phyloP scores from a whole-genome alignment of 1,139 yeast species.

The Geotrichum aggregatum region DNA sequence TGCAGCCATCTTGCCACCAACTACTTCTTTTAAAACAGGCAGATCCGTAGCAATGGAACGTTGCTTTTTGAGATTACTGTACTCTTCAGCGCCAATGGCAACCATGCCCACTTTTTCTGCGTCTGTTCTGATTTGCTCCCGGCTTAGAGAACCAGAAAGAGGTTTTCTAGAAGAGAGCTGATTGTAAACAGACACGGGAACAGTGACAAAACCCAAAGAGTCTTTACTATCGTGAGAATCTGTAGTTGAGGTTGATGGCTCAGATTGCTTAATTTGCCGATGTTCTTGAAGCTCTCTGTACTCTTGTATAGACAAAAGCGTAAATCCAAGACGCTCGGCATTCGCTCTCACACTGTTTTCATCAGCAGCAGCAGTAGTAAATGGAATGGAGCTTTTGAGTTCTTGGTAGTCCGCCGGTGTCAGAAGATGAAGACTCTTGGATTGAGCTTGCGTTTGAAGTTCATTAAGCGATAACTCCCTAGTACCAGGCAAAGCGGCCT shows the following conservation, averaged over 20 bases:
- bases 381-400: constrained; percentile 4
- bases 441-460: constrained; percentile 27
- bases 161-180: constrained; percentile 26
- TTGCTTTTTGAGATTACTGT: constrained; percentile 27
- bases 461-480: constrained; percentile 29
- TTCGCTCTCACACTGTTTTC: constrained; percentile 12
- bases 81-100: constrained; percentile 37
- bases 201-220: constrained; percentile 27
- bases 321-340: constrained; percentile 26
- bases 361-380: constrained; percentile 7
- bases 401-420: constrained; percentile 24
- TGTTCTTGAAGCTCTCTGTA: constrained; percentile 22
- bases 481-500: constrained; percentile 3
- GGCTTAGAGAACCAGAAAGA: constrained; percentile 16
- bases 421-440: constrained; percentile 18
- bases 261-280: not conserved
- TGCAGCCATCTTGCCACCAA: constrained; percentile 22
- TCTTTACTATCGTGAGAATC: not conserved
- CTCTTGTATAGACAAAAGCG: constrained; percentile 32
- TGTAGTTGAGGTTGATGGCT: not conserved
- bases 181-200: constrained; percentile 26
- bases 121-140: constrained; percentile 24
- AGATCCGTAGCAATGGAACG: constrained; percentile 17
- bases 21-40: constrained; percentile 21
- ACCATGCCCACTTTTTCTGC: constrained; percentile 41